These are phyloP conservation scores for Zygosaccharomyces pseudobailii DNA, from an alignment of 1,139 yeast genomes.

Conservation along the genomic window DNA sequence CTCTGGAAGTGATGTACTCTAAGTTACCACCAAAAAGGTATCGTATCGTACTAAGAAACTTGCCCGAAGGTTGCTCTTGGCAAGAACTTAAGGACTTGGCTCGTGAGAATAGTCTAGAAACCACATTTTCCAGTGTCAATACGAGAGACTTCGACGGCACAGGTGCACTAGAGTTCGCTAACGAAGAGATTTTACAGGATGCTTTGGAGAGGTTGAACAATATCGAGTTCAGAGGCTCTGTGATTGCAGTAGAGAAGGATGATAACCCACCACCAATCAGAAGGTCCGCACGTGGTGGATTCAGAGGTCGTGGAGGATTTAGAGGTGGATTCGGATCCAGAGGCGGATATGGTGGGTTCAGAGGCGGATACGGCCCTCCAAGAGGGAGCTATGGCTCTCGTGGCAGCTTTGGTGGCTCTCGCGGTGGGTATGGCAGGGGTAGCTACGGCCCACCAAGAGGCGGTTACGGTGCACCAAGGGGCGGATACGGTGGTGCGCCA, in stretches of 20 bases:
- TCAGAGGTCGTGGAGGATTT: constrained; percentile 45
- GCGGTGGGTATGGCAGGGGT: constrained; percentile 33
- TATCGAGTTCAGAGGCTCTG: constrained; percentile 63
- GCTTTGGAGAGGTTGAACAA: constrained; percentile 69
- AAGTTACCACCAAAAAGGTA: constrained; percentile 65
- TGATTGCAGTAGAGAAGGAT: constrained; percentile 70
- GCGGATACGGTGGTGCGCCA: constrained; percentile 36
- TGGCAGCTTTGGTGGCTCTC: constrained; percentile 29
- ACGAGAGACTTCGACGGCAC: constrained; percentile 63
- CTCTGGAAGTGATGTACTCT: constrained; percentile 64
- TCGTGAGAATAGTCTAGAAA: constrained; percentile 61
- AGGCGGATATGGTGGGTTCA: constrained; percentile 37
- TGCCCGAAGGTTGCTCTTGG: constrained; percentile 78
- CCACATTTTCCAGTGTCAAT: constrained; percentile 69
- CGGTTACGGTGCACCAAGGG: constrained; percentile 35
- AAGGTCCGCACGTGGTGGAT: constrained; percentile 41
- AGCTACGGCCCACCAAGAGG: constrained; percentile 35
- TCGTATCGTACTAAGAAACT: constrained; percentile 62
- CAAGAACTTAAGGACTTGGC: constrained; percentile 80
- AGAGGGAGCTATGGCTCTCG: constrained; percentile 32
- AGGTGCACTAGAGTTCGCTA: constrained; percentile 73
- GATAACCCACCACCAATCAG: constrained; percentile 72
- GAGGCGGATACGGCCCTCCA: constrained; percentile 34
- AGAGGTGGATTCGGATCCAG: constrained; percentile 39
- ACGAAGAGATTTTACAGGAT: constrained; percentile 67